Percentiles rank a stretch among this genome's conserved stretches.
phyloP scores from a whole-genome alignment of 176 grass and related monocot genomes.

The Rhynchospora breviuscula region DNA sequence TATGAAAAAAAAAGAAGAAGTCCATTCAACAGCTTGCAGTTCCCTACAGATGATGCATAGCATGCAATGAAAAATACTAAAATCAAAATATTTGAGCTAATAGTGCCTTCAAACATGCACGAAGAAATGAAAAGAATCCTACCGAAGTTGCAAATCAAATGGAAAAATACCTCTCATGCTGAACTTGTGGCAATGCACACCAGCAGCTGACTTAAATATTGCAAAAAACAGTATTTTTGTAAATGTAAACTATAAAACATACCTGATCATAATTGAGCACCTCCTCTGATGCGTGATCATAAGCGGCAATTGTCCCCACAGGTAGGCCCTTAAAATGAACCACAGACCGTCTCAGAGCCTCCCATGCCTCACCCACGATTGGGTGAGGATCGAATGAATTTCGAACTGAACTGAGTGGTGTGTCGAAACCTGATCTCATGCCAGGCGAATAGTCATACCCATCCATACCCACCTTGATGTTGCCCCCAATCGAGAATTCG shows the following conservation, averaged over 20 bases:
- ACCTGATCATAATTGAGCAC: conserved; percentile 97
- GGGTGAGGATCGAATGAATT: conserved; percentile 75
- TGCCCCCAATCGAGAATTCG: conserved; percentile 45
- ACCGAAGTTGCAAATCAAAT: background rate
- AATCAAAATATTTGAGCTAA: background rate
- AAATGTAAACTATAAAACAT: conserved; percentile 1
- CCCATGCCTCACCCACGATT: conserved; percentile 78
- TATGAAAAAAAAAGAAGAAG: background rate
- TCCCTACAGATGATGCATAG: background rate
- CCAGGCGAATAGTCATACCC: conserved; percentile 66
- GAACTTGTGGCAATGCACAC: background rate
- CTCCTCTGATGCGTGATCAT: conserved; percentile 67
- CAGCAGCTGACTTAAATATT: background rate
- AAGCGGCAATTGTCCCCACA: conserved; percentile 79
- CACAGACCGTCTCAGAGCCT: conserved; percentile 57
- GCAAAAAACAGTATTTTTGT: background rate
- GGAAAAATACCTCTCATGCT: conserved; percentile 1
- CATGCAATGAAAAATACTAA: background rate
- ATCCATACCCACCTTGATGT: conserved; percentile 19
- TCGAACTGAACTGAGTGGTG: conserved; percentile 51
- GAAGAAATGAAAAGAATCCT: background rate
- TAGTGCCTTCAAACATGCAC: background rate
- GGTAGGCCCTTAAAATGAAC: conserved; percentile 70
- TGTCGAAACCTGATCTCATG: conserved; percentile 43
- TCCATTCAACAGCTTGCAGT: background rate